Evolutionary conservation across 2,329 filamentous ascomycete genomes (phyloP).

Genomic region (Rhinocladiella mackenziei): DNA sequence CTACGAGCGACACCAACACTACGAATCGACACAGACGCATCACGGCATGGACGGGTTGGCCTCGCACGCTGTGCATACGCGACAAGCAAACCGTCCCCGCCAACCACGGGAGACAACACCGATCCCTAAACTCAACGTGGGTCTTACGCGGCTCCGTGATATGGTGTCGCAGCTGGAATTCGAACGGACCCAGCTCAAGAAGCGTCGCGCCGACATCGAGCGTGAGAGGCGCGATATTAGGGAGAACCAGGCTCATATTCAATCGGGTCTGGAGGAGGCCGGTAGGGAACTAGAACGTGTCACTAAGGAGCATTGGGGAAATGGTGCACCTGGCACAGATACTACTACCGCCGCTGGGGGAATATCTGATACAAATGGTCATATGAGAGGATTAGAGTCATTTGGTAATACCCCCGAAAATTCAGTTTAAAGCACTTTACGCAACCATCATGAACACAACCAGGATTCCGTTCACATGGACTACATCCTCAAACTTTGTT

Average conservation of each 20-base stretch:
- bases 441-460: background rate
- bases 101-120: conserved; percentile 26
- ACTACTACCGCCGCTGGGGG: background rate
- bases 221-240: conserved; percentile 21
- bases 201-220: conserved; percentile 20
- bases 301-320: conserved; percentile 9
- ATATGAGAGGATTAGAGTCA: conserved; percentile 22
- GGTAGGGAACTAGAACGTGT: conserved; percentile 24
- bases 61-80: conserved; percentile 13
- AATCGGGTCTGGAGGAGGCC: conserved; percentile 24
- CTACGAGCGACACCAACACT: conserved; percentile 66
- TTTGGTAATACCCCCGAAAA: conserved; percentile 14
- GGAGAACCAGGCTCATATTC: conserved; percentile 21
- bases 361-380: background rate
- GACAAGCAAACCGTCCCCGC: conserved; percentile 20
- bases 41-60: conserved; percentile 73
- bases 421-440: background rate
- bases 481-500: too few species aligned
- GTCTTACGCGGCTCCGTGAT: conserved; percentile 22
- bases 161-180: conserved; percentile 20
- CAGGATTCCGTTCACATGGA: too few species aligned
- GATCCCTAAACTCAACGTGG: conserved; percentile 26
- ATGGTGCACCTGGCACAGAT: background rate
- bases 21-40: conserved; percentile 79
- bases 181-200: conserved; percentile 20